phyloP scores from a whole-genome alignment of 495 filamentous ascomycete genomes.

The Aspergillus avenaceus region DNA sequence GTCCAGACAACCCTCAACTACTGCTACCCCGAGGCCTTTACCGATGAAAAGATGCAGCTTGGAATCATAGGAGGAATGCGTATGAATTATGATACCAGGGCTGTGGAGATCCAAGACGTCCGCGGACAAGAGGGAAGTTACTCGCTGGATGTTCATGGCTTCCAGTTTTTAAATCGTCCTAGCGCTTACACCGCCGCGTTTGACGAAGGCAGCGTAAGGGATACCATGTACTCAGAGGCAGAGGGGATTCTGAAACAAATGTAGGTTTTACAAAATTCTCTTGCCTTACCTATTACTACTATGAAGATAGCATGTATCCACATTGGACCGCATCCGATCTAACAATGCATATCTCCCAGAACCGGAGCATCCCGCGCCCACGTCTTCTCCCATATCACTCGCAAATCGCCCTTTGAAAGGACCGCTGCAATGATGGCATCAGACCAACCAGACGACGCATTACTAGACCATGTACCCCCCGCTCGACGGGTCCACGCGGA shows the following conservation, averaged over 20 bases:
- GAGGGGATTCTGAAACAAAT: not conserved
- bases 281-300: too few relatives aligned
- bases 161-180: not conserved
- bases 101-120: not conserved
- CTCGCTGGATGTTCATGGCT: not conserved
- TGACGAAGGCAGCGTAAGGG: not conserved
- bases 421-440: too few relatives aligned
- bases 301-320: too few relatives aligned
- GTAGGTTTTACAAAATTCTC: not conserved
- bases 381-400: not conserved
- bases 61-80: not conserved
- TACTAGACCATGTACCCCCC: not conserved
- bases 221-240: not conserved
- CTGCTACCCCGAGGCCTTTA: not conserved
- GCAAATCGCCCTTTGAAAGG: not conserved
- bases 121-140: not conserved
- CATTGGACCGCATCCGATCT: too few relatives aligned
- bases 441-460: not conserved
- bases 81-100: not conserved
- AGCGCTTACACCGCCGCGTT: not conserved
- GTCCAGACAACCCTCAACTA: conserved; percentile 1
- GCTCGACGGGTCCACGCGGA: not conserved
- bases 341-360: too few relatives aligned
- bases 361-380: not conserved
- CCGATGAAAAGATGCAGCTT: not conserved